Evolutionary conservation across 345 rosid genomes (phyloP).

Genomic region (Cardiospermum halicacabum): DNA sequence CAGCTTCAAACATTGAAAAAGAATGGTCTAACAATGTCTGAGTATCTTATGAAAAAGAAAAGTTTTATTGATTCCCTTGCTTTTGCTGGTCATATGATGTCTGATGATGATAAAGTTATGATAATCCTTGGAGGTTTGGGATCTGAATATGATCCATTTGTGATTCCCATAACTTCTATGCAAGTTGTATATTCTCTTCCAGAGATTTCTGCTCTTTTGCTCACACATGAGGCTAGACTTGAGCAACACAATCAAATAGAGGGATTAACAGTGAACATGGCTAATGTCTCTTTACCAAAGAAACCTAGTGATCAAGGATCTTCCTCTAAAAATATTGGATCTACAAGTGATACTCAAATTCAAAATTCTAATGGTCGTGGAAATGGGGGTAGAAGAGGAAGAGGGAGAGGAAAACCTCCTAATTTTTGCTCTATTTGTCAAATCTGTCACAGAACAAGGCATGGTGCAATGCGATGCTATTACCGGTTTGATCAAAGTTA

Average conservation of each 20-base stretch:
- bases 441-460: too few relatives aligned
- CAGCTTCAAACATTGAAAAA: background rate
- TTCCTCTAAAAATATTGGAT: too few relatives aligned
- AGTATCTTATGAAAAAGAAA: background rate
- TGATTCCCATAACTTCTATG: background rate
- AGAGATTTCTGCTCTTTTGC: background rate
- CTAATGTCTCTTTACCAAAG: background rate
- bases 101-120: background rate
- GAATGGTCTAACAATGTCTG: background rate
- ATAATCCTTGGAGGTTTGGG: background rate
- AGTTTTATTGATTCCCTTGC: background rate
- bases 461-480: background rate
- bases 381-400: background rate
- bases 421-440: background rate
- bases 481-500: background rate
- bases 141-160: background rate
- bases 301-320: background rate
- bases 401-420: background rate
- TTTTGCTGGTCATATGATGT: background rate
- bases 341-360: too few relatives aligned
- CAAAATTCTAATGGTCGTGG: background rate
- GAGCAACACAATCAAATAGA: background rate
- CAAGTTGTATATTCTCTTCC: background rate
- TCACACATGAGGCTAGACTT: background rate
- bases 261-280: background rate